phyloP scores from a whole-genome alignment of 768 basidiomycete genomes.

The Podaxis pistillaris region DNA sequence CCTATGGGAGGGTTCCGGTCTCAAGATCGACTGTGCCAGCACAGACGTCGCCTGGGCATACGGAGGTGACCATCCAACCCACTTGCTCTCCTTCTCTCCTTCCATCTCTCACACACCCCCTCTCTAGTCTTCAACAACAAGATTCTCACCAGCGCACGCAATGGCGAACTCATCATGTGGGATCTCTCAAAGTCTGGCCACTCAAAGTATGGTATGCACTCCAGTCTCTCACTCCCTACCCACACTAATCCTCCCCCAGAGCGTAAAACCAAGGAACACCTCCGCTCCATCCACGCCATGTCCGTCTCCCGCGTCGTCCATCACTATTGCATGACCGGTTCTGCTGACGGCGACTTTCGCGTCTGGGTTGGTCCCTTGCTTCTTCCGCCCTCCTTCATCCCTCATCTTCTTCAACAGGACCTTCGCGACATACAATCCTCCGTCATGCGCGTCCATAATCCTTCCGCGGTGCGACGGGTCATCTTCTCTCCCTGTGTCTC shows the following conservation, averaged over 20 bases:
- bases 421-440: slow-evolving; percentile 70
- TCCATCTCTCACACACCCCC: slow-evolving; percentile 14
- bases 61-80: slow-evolving; percentile 43
- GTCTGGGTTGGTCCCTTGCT: slow-evolving; percentile 59
- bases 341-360: slow-evolving; percentile 77
- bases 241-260: slow-evolving; percentile 36
- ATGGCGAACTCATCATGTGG: slow-evolving; percentile 85
- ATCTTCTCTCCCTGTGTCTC: slow-evolving; percentile 67
- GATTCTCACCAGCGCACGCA: slow-evolving; percentile 75
- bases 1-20: slow-evolving; percentile 73
- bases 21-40: slow-evolving; percentile 76
- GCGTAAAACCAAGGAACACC: slow-evolving; percentile 64
- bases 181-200: slow-evolving; percentile 65
- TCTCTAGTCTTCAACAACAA: slow-evolving; percentile 66
- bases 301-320: slow-evolving; percentile 66
- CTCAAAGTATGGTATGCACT: slow-evolving; percentile 64
- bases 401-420: slow-evolving; percentile 44
- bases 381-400: neutral
- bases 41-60: slow-evolving; percentile 83
- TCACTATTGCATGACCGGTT: slow-evolving; percentile 76
- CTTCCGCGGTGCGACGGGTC: slow-evolving; percentile 64
- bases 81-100: neutral
- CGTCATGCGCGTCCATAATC: slow-evolving; percentile 68
- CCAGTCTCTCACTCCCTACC: neutral
- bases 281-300: slow-evolving; percentile 69